Conservation (phyloP, 129 eudicot genomes). For the Dittrichia graveolens region DNA sequence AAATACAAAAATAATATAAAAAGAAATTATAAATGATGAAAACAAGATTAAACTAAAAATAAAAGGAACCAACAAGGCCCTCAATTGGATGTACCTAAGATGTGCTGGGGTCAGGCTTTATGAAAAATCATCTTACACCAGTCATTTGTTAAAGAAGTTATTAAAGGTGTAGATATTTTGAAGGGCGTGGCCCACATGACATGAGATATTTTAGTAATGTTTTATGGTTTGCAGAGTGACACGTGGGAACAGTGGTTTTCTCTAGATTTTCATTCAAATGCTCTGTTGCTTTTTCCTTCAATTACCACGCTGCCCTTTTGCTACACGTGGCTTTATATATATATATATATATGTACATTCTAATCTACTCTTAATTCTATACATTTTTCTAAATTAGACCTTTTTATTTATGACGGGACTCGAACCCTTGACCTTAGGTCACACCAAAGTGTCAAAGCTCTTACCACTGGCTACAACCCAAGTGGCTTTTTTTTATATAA, state of each 20-base stretch:
- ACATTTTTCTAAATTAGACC: too few relatives aligned
- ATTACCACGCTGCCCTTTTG: slow-evolving; percentile 11
- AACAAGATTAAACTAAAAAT: background rate
- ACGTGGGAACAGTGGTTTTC: background rate
- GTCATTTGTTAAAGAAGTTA: background rate
- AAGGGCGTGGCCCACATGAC: background rate
- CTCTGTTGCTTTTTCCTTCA: background rate
- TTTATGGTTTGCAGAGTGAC: slow-evolving; percentile 23
- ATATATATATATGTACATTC: too few relatives aligned
- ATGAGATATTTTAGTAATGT: slow-evolving; percentile 16
- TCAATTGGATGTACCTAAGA: background rate
- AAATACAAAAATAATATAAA: too few relatives aligned
- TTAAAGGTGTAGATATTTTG: slow-evolving; percentile 20
- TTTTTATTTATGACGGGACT: too few relatives aligned
- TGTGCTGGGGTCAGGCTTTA: background rate
- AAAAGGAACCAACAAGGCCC: background rate
- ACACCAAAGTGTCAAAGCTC: too few relatives aligned
- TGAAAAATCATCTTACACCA: background rate
- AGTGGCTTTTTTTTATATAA: too few relatives aligned
- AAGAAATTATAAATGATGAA: too few relatives aligned
- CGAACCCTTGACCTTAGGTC: too few relatives aligned
- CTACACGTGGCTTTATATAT: slow-evolving; percentile 37
- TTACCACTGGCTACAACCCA: too few relatives aligned
- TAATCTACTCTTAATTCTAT: too few relatives aligned
- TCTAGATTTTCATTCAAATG: slow-evolving; percentile 15